These are phyloP conservation scores for Mallotus nudiflorus DNA, from an alignment of 345 rosid species.

Conservation along the genomic window DNA sequence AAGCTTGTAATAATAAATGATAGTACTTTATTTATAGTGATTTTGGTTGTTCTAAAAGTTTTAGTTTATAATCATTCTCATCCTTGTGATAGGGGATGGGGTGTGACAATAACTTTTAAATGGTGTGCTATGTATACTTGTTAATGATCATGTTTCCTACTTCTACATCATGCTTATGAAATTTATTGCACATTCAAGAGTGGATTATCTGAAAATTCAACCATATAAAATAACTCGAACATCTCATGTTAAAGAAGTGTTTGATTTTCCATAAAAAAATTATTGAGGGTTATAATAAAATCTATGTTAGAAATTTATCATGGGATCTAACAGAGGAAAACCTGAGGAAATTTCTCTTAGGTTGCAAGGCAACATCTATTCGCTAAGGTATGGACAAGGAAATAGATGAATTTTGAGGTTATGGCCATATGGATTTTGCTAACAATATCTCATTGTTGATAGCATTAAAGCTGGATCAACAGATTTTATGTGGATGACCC, in stretches of 20 bases:
- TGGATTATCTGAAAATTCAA: slow-evolving; percentile 78
- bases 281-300: slow-evolving; percentile 80
- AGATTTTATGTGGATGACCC: slow-evolving; percentile 67
- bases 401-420: slow-evolving; percentile 81
- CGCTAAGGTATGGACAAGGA: slow-evolving; percentile 79
- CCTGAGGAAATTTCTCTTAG: slow-evolving; percentile 65
- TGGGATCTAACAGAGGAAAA: slow-evolving; percentile 87
- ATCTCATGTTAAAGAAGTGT: slow-evolving; percentile 35
- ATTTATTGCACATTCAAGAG: slow-evolving; percentile 54
- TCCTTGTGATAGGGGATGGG: too few species aligned
- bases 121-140: too few species aligned
- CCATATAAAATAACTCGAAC: slow-evolving; percentile 57
- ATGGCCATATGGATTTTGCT: slow-evolving; percentile 80
- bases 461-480: slow-evolving; percentile 88
- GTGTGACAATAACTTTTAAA: too few species aligned
- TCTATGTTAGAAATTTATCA: slow-evolving; percentile 79
- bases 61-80: too few species aligned
- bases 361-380: slow-evolving; percentile 59
- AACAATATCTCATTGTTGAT: slow-evolving; percentile 54
- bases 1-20: too few species aligned
- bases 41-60: too few species aligned
- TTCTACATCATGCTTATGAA: slow-evolving; percentile 13
- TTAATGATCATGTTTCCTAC: too few species aligned
- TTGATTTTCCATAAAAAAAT: slow-evolving; percentile 56
- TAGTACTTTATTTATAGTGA: too few species aligned